phyloP scores from a whole-genome alignment of 768 basidiomycete genomes.

The Nidularia sp. region DNA sequence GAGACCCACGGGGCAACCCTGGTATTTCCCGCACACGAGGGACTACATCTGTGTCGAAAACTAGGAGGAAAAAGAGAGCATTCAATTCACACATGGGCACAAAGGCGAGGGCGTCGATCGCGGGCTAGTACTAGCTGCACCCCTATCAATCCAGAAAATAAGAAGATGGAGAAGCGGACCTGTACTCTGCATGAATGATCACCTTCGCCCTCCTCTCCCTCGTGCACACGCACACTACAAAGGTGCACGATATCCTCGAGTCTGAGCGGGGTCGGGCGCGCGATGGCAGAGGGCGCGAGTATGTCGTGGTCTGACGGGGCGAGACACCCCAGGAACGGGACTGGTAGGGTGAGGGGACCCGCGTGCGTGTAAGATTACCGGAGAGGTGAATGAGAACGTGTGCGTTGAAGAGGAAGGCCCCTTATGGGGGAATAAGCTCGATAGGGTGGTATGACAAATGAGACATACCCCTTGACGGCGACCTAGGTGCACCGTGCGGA shows the following conservation, averaged over 20 bases:
- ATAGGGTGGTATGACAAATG: constrained; percentile 4
- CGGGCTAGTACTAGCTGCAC: constrained; percentile 68
- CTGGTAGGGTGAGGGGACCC: constrained; percentile 23
- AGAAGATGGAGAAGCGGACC: constrained; percentile 23
- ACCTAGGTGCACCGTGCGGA: constrained; percentile 65
- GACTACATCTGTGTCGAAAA: constrained; percentile 40
- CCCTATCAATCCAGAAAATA: constrained; percentile 2
- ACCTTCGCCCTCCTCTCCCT: constrained; percentile 60
- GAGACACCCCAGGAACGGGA: constrained; percentile 74
- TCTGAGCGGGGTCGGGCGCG: constrained; percentile 25
- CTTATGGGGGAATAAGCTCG: constrained; percentile 27
- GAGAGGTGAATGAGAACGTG: constrained; percentile 61
- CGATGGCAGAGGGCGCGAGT: constrained; percentile 2
- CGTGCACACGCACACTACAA: constrained; percentile 61
- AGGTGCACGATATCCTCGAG: constrained; percentile 57
- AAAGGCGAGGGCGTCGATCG: constrained; percentile 76
- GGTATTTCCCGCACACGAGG: constrained; percentile 81
- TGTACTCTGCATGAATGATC: constrained; percentile 85
- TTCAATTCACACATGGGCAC: constrained; percentile 80
- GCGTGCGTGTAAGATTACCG: constrained; percentile 43
- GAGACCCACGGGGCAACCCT: constrained; percentile 67
- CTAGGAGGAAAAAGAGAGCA: constrained; percentile 15
- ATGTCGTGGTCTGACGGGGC: constrained; percentile 56
- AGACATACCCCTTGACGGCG: constrained; percentile 68
- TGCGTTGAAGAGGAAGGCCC: constrained; percentile 65